Evolutionary conservation across 2,329 filamentous ascomycete species (phyloP).

Genomic region (Epichloe baconii): DNA sequence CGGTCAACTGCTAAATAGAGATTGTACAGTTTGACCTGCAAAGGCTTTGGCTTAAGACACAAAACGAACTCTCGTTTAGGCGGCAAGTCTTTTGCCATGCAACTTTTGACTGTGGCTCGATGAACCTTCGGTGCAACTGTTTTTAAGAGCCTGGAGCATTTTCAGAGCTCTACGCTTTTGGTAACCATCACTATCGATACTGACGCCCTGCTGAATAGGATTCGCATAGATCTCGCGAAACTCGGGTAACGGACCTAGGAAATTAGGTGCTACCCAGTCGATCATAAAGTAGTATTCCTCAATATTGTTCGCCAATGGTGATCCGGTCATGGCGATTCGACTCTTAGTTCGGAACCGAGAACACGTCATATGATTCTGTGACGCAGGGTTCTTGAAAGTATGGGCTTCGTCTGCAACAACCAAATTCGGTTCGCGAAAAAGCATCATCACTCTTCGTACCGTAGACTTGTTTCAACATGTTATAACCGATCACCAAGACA

Average conservation of each 20-base stretch:
- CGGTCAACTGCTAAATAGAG: slow-evolving; percentile 24
- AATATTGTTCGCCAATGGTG: slow-evolving; percentile 74
- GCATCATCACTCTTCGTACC: slow-evolving; percentile 25
- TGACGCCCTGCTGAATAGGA: slow-evolving; percentile 63
- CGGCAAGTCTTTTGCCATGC: slow-evolving; percentile 53
- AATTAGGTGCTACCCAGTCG: slow-evolving; percentile 71
- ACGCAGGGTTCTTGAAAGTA: slow-evolving; percentile 52
- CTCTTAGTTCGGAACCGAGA: slow-evolving; percentile 50
- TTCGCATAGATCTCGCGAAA: slow-evolving; percentile 58
- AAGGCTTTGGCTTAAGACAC: slow-evolving; percentile 51
- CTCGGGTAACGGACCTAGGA: slow-evolving; percentile 53
- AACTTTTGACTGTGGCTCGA: slow-evolving; percentile 53
- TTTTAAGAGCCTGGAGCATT: slow-evolving; percentile 57
- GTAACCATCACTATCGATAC: slow-evolving; percentile 41
- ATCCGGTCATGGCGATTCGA: slow-evolving; percentile 76
- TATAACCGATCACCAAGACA: slow-evolving; percentile 64
- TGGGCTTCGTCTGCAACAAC: slow-evolving; percentile 83
- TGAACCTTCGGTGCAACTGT: slow-evolving; percentile 69
- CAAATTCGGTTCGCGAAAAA: slow-evolving; percentile 53
- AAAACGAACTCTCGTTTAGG: slow-evolving; percentile 74
- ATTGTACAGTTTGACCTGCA: slow-evolving; percentile 53
- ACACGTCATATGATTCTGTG: slow-evolving; percentile 40
- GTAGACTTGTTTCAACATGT: slow-evolving; percentile 42
- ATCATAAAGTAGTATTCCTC: slow-evolving; percentile 79
- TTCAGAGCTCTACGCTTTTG: slow-evolving; percentile 50